A percentile compares a stretch with the other conserved stretches of the same genome.
Conservation (phyloP, 495 filamentous ascomycete species). For the Xylaria nigripes region DNA sequence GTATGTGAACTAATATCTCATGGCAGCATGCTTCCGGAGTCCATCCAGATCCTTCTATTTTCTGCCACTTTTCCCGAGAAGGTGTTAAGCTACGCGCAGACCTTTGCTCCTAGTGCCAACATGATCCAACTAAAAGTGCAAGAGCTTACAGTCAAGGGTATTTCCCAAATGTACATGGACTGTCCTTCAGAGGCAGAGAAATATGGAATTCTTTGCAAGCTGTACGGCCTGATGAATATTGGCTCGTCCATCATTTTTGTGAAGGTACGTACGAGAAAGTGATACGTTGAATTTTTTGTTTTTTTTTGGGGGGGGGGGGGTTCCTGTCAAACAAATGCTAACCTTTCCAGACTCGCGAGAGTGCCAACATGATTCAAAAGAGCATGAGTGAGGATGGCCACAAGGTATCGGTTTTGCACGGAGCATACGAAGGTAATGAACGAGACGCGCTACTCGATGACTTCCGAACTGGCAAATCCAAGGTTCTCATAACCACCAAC, state of each 20-base stretch:
- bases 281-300: not conserved
- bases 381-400: conserved; percentile 86
- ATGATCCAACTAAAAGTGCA: conserved; percentile 79
- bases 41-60: conserved; percentile 82
- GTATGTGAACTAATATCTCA: conserved; percentile 16
- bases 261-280: conserved; percentile 56
- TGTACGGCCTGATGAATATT: conserved; percentile 92
- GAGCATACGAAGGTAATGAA: conserved; percentile 70
- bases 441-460: conserved; percentile 80
- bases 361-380: conserved; percentile 70
- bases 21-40: conserved; percentile 56
- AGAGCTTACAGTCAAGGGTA: conserved; percentile 92
- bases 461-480: conserved; percentile 77
- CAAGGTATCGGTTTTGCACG: conserved; percentile 79
- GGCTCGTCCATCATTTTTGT: conserved; percentile 98
- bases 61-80: conserved; percentile 90
- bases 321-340: conserved; percentile 13
- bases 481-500: conserved; percentile 98
- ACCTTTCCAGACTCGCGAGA: conserved; percentile 58
- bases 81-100: conserved; percentile 68
- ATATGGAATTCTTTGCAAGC: conserved; percentile 75
- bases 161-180: conserved; percentile 95
- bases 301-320: no score
- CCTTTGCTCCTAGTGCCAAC: conserved; percentile 78
- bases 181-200: conserved; percentile 73